A percentile compares a stretch with the other conserved stretches of the same genome.
Evolutionary conservation across 225 moss, liverwort and hornwort genomes (phyloP).

Genomic region (Rhytidiadelphus loreus): DNA sequence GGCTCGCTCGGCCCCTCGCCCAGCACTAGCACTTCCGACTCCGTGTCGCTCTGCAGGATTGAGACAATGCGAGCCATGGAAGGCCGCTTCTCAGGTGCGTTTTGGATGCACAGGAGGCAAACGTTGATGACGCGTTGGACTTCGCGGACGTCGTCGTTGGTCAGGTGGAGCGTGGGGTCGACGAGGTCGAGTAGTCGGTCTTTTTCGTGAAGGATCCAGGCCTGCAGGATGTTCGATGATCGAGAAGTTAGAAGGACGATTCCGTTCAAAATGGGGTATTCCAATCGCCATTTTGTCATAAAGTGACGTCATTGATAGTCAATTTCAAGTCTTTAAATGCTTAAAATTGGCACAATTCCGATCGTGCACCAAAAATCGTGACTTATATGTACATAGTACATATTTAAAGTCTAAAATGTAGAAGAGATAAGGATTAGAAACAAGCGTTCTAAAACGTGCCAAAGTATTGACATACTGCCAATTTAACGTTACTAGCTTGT

Average conservation of each 20-base stretch:
- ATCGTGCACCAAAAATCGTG: not conserved
- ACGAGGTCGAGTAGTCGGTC: not conserved
- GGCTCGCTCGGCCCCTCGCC: not conserved
- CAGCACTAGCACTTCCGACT: conserved; percentile 2
- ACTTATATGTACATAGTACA: too few species aligned
- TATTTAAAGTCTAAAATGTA: too few species aligned
- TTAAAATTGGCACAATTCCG: not conserved
- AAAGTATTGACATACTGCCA: not conserved
- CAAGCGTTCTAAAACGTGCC: not conserved
- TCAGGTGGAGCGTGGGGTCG: not conserved
- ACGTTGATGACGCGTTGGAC: not conserved
- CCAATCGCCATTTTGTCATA: not conserved
- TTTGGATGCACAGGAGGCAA: conserved; percentile 9
- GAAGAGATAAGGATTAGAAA: not conserved
- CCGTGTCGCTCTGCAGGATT: conserved; percentile 8
- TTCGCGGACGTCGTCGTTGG: not conserved
- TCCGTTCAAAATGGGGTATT: not conserved
- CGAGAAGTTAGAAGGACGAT: not conserved
- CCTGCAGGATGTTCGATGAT: not conserved
- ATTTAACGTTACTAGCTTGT: not conserved
- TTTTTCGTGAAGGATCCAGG: not conserved
- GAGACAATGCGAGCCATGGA: conserved; percentile 10
- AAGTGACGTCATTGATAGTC: not conserved
- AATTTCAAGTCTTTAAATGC: not conserved
- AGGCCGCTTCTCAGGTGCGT: not conserved